Percentiles rank a stretch among this genome's conserved stretches.
phyloP scores from a whole-genome alignment of 169 alveolate species.

The Cryptosporidium viatorum region DNA sequence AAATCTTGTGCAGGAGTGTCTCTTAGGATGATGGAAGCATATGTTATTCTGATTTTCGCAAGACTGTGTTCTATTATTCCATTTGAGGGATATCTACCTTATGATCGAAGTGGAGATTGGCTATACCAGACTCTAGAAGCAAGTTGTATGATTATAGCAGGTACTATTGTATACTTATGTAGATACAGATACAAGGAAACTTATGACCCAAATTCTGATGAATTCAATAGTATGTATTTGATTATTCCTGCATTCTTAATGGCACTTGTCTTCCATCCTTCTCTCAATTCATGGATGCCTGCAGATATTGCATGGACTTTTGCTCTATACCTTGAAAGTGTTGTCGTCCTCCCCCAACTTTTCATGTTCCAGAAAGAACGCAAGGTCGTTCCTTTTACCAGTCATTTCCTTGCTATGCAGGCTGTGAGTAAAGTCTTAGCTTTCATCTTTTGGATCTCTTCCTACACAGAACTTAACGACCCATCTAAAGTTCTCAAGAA shows the following conservation, averaged over 20 bases:
- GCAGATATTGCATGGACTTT: slow-evolving; percentile 93
- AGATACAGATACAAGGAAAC: slow-evolving; percentile 84
- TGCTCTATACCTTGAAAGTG: slow-evolving; percentile 92
- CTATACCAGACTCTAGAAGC: slow-evolving; percentile 91
- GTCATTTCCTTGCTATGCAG: slow-evolving; percentile 94
- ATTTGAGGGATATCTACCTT: slow-evolving; percentile 93
- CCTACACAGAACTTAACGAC: slow-evolving; percentile 89
- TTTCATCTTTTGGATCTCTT: slow-evolving; percentile 91
- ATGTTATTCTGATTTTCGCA: slow-evolving; percentile 85
- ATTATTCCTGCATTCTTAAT: slow-evolving; percentile 86
- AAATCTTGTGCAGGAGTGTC: slow-evolving; percentile 91
- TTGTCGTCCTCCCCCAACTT: slow-evolving; percentile 92
- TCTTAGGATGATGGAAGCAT: slow-evolving; percentile 88
- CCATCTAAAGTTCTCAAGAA: slow-evolving; percentile 82
- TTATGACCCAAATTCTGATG: slow-evolving; percentile 86
- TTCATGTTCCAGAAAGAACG: slow-evolving; percentile 91
- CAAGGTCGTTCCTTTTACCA: slow-evolving; percentile 89
- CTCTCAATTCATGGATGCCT: slow-evolving; percentile 89
- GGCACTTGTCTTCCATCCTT: slow-evolving; percentile 91
- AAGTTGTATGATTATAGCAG: slow-evolving; percentile 84
- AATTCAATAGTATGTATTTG: slow-evolving; percentile 83
- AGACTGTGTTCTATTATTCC: slow-evolving; percentile 91
- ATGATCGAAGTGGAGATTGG: slow-evolving; percentile 95
- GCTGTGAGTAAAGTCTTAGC: slow-evolving; percentile 89
- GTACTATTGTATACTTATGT: slow-evolving; percentile 87